Evolutionary conservation across 768 basidiomycete species (phyloP), one percentile per base, ranked within the genome.

Genomic region (Termitomyces sp.): DNA sequence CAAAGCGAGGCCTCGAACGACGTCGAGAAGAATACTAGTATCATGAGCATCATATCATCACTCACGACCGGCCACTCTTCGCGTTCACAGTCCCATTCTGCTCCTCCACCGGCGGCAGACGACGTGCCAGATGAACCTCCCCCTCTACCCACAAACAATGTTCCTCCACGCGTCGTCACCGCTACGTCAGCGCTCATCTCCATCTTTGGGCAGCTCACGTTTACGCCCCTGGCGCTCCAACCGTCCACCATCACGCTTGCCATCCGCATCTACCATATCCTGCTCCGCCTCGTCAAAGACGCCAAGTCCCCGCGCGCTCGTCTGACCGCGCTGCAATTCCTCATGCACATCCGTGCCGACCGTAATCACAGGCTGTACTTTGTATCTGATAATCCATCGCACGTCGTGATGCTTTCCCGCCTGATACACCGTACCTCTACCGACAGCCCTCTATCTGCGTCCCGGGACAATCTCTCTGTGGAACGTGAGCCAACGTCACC

Each of bases 271-370:
- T 90, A 81, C 68, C 59, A 69, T 0, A 72, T 75, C 46, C 70
- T 91, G 46, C 64, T 90, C 15, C 69, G 74, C 20, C 68, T 88
- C 15, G 66, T 80, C 4, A 65, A 70, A 0, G 68, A 74, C 22
- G 78, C 80, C 2, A 77, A 74, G 60, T 83, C 84, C 9, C 64
- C 83, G 0, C 76, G 82, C 41, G 87, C 88, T 0, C 77, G 92
- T 24, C 68, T 98, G 18, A 75, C 84, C 13, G 78, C 88, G 4
- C 75, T 98, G 20, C 92, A 94, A 67, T 97, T 96, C 76, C 69
- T 97, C 61, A 85, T 94, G 77, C 85, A 92, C 15, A 75, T 98
- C 20, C 81, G 96, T 55, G 94, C 90, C 0, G 95, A 97, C 67
- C 84, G 91, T 0, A 90, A 94, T 63, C 96, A 99, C 66, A 80